Evolutionary conservation across 2,329 filamentous ascomycete species (phyloP).

Genomic region (Hypoxylon sp.): DNA sequence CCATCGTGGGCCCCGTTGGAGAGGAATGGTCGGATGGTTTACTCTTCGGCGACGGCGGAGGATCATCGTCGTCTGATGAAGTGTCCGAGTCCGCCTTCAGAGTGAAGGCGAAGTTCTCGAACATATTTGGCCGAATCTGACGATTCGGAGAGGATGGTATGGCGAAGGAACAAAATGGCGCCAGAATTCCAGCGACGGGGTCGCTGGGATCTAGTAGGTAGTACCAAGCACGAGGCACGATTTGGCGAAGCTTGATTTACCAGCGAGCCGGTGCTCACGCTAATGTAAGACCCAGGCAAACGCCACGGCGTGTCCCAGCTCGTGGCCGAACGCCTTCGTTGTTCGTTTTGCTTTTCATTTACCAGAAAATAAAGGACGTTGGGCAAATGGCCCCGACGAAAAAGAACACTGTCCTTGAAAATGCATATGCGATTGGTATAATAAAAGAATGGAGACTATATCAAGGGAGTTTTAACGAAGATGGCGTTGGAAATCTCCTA

Average conservation of each 20-base stretch:
- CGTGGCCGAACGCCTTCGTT: slow-evolving; percentile 34
- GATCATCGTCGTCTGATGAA: slow-evolving; percentile 42
- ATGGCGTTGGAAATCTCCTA: slow-evolving; percentile 5
- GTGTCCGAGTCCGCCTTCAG: slow-evolving; percentile 46
- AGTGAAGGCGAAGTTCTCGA: slow-evolving; percentile 45
- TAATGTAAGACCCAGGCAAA: slow-evolving; percentile 40
- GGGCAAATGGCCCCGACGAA: not conserved
- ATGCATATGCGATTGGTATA: not conserved
- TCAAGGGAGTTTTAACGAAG: not conserved
- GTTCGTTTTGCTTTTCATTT: slow-evolving; percentile 15
- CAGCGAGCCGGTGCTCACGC: slow-evolving; percentile 35
- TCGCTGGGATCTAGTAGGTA: slow-evolving; percentile 35
- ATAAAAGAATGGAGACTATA: slow-evolving; percentile 10
- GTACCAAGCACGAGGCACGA: slow-evolving; percentile 28
- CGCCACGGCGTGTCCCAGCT: slow-evolving; percentile 38
- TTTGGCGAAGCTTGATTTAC: slow-evolving; percentile 39
- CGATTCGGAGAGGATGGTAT: slow-evolving; percentile 12
- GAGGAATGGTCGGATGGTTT: slow-evolving; percentile 26
- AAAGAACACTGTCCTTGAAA: not conserved
- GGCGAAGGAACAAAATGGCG: slow-evolving; percentile 11
- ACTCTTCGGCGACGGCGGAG: slow-evolving; percentile 34
- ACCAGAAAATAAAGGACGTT: slow-evolving; percentile 6
- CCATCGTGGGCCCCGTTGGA: slow-evolving; percentile 12
- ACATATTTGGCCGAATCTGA: slow-evolving; percentile 39
- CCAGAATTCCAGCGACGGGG: slow-evolving; percentile 29